Percentiles rank a stretch among this genome's conserved stretches.
phyloP scores from a whole-genome alignment of 163 green algal species.

The Scenedesmus sp. region DNA sequence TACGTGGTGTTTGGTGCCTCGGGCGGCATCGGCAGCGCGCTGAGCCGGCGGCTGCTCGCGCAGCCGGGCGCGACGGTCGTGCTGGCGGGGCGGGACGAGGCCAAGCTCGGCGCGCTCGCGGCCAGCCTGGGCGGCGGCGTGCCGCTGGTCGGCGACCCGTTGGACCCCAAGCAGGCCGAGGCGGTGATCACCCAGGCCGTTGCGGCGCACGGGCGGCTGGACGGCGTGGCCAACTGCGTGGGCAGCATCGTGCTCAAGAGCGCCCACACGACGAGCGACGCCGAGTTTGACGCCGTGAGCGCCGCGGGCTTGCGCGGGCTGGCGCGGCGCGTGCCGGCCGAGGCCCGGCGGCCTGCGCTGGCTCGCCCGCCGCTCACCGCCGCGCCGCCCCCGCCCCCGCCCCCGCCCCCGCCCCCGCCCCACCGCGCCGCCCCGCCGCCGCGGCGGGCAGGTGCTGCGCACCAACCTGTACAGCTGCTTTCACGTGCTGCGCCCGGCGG shows the following conservation, averaged over 20 bases:
- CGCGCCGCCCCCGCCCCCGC: neutral
- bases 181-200: slow-evolving; percentile 51
- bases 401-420: neutral
- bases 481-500: slow-evolving; percentile 60
- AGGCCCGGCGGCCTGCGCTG: too few relatives aligned
- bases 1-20: slow-evolving; percentile 82
- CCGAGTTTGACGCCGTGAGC: slow-evolving; percentile 61
- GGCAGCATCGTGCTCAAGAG: slow-evolving; percentile 77
- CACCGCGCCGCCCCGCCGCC: neutral
- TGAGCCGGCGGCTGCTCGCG: slow-evolving; percentile 56
- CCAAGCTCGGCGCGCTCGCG: slow-evolving; percentile 62
- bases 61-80: slow-evolving; percentile 64
- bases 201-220: slow-evolving; percentile 61
- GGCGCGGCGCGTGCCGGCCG: neutral
- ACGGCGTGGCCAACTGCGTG: slow-evolving; percentile 81
- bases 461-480: slow-evolving; percentile 71
- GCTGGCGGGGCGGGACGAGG: slow-evolving; percentile 62
- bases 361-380: too few relatives aligned
- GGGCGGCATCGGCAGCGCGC: slow-evolving; percentile 74
- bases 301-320: too few relatives aligned
- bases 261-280: slow-evolving; percentile 70
- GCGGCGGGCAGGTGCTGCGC: slow-evolving; percentile 50
- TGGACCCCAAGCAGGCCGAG: slow-evolving; percentile 71
- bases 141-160: slow-evolving; percentile 58
- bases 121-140: slow-evolving; percentile 42